Conservation (phyloP, 106 monocot species). For the Posidonia australis region DNA sequence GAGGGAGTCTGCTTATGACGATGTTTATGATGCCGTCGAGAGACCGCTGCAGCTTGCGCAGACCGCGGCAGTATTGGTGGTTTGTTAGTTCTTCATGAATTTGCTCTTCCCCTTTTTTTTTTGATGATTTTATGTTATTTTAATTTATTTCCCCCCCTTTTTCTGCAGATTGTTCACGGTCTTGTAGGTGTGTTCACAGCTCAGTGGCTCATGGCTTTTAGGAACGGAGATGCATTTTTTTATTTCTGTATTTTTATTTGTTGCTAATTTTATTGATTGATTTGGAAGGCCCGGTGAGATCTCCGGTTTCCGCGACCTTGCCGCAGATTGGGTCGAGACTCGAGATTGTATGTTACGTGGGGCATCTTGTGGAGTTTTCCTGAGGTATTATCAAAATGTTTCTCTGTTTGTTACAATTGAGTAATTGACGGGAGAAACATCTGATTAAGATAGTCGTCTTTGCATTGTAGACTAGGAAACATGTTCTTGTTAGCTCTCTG, state of each 20-base stretch:
- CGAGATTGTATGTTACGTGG: conserved; percentile 68
- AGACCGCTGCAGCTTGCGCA: conserved; percentile 57
- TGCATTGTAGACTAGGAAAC: conserved; percentile 38
- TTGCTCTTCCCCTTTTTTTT: not conserved
- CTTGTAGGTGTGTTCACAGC: conserved; percentile 63
- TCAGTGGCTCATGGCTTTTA: conserved; percentile 4
- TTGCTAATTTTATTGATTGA: no score
- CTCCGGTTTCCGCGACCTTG: conserved; percentile 67
- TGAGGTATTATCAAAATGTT: conserved; percentile 39
- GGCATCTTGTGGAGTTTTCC: conserved; percentile 71
- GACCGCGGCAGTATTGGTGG: conserved; percentile 64
- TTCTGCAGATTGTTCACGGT: conserved; percentile 43
- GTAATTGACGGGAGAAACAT: no score
- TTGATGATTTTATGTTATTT: conserved; percentile 1
- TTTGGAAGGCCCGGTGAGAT: conserved; percentile 56
- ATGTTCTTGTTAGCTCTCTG: conserved; percentile 84
- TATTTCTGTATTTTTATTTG: not conserved
- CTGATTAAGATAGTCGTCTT: no score
- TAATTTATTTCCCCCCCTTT: no score
- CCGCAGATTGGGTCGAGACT: conserved; percentile 70
- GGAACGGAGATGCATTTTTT: no score
- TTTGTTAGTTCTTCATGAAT: no score
- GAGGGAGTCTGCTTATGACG: conserved; percentile 26
- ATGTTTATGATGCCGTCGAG: conserved; percentile 61
- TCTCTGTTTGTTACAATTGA: no score